A percentile compares a stretch with the other conserved stretches of the same genome.
phyloP scores from a whole-genome alignment of 176 grass and related monocot species.

The Chrysopogon serrulatus region DNA sequence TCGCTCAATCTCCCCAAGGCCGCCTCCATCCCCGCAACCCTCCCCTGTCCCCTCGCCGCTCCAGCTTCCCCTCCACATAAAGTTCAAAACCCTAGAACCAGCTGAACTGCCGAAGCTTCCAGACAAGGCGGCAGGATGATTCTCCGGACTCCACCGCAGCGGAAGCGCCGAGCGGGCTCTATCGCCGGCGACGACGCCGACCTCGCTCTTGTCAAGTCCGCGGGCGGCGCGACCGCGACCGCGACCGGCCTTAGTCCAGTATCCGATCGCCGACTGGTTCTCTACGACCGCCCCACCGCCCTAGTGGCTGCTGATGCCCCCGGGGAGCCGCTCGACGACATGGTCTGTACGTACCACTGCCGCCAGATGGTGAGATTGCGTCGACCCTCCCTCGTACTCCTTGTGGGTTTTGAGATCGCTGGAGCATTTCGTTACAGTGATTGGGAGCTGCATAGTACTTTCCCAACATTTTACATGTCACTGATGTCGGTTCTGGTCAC shows the following conservation, averaged over 20 bases:
- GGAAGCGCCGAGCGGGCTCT: constrained; percentile 59
- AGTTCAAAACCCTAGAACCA: constrained; percentile 22
- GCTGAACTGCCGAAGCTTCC: constrained; percentile 5
- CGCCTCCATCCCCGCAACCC: rapidly evolving
- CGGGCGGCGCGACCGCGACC: constrained; percentile 10
- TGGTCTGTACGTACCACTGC: constrained; percentile 95
- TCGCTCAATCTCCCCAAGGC: neutral
- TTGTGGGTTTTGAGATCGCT: neutral
- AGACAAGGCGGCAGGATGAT: constrained; percentile 48
- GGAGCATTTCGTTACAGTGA: neutral
- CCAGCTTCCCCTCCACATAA: neutral
- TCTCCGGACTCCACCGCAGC: constrained; percentile 59
- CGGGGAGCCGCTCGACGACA: constrained; percentile 45
- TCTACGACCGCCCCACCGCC: constrained; percentile 45
- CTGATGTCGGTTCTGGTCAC: neutral
- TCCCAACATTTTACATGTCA: neutral
- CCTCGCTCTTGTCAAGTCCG: neutral
- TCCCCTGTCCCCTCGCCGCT: neutral
- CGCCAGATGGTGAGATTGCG: constrained; percentile 90
- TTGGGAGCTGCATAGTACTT: neutral
- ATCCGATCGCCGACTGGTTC: constrained; percentile 77
- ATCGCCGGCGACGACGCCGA: neutral
- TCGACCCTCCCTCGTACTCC: neutral
- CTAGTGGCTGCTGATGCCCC: constrained; percentile 22
- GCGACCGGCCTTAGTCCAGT: constrained; percentile 46